Evolutionary conservation across 306 rosid species (phyloP), one percentile per base, ranked within the genome.

Genomic region (Pachyrhizus erosus): DNA sequence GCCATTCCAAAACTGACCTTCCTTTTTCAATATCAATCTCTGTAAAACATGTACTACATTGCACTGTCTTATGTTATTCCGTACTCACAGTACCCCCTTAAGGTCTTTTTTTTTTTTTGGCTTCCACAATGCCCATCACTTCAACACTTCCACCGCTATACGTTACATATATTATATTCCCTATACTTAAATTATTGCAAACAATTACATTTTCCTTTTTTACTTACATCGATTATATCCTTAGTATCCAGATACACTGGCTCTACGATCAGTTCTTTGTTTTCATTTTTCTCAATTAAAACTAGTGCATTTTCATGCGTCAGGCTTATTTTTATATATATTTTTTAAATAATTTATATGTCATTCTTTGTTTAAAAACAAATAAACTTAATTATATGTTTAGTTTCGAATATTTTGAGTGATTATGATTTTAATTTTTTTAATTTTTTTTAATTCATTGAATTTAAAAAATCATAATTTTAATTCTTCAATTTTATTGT

Each of bases 1-100:
- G 10, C 5, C 5, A 29, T 68, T 76, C 76, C 83, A 15, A 83
- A 83, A 83, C 24, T 75, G 14, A 34, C 87, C 83, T 64, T 80
- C 5, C 12, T 3, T 39, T 5, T 64, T 58, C 42, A 27, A 27
- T 3, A n/a, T 73, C 49, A 17, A 18, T n/a, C 21, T 21, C 42
- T 3, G 7, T 27, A 9, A 29, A 33, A 12, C 26, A 5, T 3
- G 7, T 27, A 9, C 42, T 46, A 12, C 26, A 5, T 11, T 54
- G 27, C 67, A 31, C 9, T 52, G 62, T 60, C 79, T 58, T 21
- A 40, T 70, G 43, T 48, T 23, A 57, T 57, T 72, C 87, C 89
- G 89, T 87, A 87, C 89, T 68, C 20, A 40, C 9, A 7, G 85
- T 85, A 75, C 82, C 82, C 75, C 20, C 58, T 0, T 0, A 62